phyloP scores from a whole-genome alignment of 1,139 yeast genomes.

The Casaregolazyma suthepensis region DNA sequence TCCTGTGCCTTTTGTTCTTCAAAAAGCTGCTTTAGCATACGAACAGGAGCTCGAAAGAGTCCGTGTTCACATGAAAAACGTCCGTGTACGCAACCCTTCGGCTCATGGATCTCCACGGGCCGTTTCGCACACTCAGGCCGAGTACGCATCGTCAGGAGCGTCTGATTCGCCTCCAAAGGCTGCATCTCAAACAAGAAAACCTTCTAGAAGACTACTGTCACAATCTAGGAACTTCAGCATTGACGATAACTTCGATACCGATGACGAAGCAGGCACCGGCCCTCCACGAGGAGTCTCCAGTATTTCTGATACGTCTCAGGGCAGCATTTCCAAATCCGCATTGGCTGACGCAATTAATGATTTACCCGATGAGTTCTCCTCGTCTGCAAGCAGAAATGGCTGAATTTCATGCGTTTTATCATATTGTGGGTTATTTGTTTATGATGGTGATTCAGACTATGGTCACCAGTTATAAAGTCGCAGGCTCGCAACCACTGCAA shows the following conservation, averaged over 20 bases:
- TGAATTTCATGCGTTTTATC: not conserved
- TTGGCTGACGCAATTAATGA: slow-evolving; percentile 8
- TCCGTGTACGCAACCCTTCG: slow-evolving; percentile 1
- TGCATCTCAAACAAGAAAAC: not conserved
- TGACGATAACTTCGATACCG: not conserved
- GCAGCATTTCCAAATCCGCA: slow-evolving; percentile 3
- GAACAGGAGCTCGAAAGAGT: slow-evolving; percentile 40
- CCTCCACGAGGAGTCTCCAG: slow-evolving; percentile 12
- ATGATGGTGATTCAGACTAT: not conserved
- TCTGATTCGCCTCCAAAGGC: not conserved
- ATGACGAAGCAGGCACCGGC: slow-evolving; percentile 1
- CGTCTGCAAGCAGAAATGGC: slow-evolving; percentile 6
- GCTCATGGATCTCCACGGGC: slow-evolving; percentile 4
- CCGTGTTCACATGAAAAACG: slow-evolving; percentile 30
- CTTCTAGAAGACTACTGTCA: slow-evolving; percentile 2
- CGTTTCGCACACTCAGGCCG: not conserved
- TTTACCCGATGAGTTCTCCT: slow-evolving; percentile 3
- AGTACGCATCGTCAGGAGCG: not conserved
- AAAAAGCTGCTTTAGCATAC: slow-evolving; percentile 44
- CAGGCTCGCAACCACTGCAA: not conserved
- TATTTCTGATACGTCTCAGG: slow-evolving; percentile 15
- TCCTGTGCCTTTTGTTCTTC: slow-evolving; percentile 38
- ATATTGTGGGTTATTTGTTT: not conserved
- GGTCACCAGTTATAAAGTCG: not conserved
- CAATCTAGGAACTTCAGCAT: slow-evolving; percentile 2